Percentiles rank a stretch among this genome's conserved stretches.
These are phyloP conservation scores for Solanum corneliomulleri DNA, from an alignment of 257 asterid genomes.

Conservation along the genomic window DNA sequence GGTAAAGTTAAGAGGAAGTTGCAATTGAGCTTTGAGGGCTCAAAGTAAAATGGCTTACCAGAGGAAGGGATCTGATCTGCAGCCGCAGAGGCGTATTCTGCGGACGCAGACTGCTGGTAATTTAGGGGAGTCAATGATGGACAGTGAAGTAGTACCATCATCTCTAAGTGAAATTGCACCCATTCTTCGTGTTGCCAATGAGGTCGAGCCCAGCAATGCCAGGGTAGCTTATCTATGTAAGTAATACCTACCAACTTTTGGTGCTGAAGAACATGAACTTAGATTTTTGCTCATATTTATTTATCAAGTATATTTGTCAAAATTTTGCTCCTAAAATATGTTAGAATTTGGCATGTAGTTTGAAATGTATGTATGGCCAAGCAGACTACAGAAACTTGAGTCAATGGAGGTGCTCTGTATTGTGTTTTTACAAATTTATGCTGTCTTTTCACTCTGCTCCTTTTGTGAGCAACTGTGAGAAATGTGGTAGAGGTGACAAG, in stretches of 20 bases:
- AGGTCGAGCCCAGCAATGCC: conserved; percentile 79
- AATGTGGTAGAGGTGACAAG: neutral
- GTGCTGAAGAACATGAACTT: neutral
- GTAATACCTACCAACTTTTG: conserved; percentile 11
- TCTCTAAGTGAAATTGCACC: conserved; percentile 94
- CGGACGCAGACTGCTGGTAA: conserved; percentile 94
- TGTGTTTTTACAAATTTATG: neutral
- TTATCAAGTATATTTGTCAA: neutral
- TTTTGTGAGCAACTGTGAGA: neutral
- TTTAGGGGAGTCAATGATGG: conserved; percentile 94
- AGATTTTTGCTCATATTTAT: neutral
- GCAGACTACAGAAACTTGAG: too few relatives aligned
- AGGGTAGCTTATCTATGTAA: conserved; percentile 97
- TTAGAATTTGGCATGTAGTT: neutral
- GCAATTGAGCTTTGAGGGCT: conserved; percentile 8
- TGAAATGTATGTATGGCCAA: neutral
- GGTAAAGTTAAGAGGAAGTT: conserved; percentile 14
- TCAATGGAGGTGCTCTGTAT: neutral
- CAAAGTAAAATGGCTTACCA: conserved; percentile 77
- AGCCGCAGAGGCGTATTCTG: conserved; percentile 67
- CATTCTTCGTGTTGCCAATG: conserved; percentile 97
- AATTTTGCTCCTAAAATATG: neutral
- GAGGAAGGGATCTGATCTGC: conserved; percentile 70
- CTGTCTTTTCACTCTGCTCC: neutral
- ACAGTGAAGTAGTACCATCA: conserved; percentile 97